phyloP scores from a whole-genome alignment of 345 rosid species.

The Erodium maritimum region DNA sequence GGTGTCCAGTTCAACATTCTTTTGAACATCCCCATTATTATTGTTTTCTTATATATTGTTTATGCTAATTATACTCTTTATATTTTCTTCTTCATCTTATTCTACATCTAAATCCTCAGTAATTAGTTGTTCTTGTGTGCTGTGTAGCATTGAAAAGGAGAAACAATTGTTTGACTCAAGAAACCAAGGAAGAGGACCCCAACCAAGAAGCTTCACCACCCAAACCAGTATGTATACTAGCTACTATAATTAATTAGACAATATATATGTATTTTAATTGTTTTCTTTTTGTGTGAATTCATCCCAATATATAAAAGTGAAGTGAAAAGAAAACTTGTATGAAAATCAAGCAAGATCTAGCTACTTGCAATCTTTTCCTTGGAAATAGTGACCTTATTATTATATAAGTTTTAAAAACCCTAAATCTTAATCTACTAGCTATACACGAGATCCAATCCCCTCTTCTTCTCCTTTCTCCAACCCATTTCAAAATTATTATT shows the following conservation, averaged over 20 bases:
- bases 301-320: neutral
- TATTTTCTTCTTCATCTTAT: too few species aligned
- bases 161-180: conserved; percentile 39
- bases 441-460: conserved; percentile 84
- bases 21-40: too few species aligned
- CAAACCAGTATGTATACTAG: neutral
- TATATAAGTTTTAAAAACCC: conserved; percentile 12
- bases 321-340: neutral
- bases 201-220: neutral
- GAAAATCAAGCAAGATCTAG: conserved; percentile 20
- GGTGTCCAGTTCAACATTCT: too few species aligned
- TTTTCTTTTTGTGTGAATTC: conserved; percentile 2
- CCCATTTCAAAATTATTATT: neutral
- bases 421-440: neutral
- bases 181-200: conserved; percentile 11
- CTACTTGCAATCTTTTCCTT: conserved; percentile 25
- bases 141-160: conserved; percentile 1
- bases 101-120: too few species aligned
- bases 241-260: too few species aligned
- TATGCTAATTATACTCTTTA: too few species aligned
- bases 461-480: neutral
- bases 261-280: conserved; percentile 10
- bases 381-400: conserved; percentile 28
- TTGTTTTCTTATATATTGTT: too few species aligned
- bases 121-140: neutral